phyloP scores from a whole-genome alignment of 1,284 basidiomycete species.

The Trichosporon sp. region DNA sequence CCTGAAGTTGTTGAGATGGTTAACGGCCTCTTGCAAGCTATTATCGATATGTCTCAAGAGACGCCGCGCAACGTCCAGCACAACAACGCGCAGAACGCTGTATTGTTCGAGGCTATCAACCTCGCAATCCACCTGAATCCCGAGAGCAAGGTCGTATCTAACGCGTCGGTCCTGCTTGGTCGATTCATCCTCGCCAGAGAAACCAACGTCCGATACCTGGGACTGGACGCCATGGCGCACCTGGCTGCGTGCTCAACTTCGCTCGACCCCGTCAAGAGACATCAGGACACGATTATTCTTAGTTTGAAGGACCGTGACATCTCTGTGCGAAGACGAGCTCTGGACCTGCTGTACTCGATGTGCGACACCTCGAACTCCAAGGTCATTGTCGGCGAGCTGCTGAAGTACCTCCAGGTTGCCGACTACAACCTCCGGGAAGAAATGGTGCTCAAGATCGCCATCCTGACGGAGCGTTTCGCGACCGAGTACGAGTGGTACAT shows the following conservation, averaged over 20 bases:
- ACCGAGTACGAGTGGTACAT: slow-evolving; percentile 62
- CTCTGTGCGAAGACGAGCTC: slow-evolving; percentile 84
- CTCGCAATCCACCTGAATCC: slow-evolving; percentile 95
- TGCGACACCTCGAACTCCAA: slow-evolving; percentile 95
- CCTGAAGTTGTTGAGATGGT: slow-evolving; percentile 70
- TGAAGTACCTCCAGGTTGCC: slow-evolving; percentile 87
- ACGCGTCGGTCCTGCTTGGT: slow-evolving; percentile 86
- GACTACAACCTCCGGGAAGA: slow-evolving; percentile 95
- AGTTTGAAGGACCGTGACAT: slow-evolving; percentile 96
- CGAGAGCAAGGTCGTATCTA: slow-evolving; percentile 79
- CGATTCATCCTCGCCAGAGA: slow-evolving; percentile 96
- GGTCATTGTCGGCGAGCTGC: slow-evolving; percentile 86
- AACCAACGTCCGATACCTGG: slow-evolving; percentile 96
- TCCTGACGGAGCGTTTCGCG: slow-evolving; percentile 95
- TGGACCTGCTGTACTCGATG: slow-evolving; percentile 98
- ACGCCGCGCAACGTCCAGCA: slow-evolving; percentile 91
- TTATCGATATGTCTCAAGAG: slow-evolving; percentile 92
- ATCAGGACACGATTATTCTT: slow-evolving; percentile 91
- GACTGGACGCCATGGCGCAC: slow-evolving; percentile 97
- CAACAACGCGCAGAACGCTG: slow-evolving; percentile 95
- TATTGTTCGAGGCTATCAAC: slow-evolving; percentile 97
- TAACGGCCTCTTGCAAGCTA: slow-evolving; percentile 78
- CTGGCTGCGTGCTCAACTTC: slow-evolving; percentile 88
- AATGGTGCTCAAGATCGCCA: slow-evolving; percentile 98
- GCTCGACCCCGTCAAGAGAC: slow-evolving; percentile 86